Evolutionary conservation across 2,329 filamentous ascomycete species (phyloP), one percentile per base, ranked within the genome.

Genomic region (Hymenotorrendiella dingleyae): DNA sequence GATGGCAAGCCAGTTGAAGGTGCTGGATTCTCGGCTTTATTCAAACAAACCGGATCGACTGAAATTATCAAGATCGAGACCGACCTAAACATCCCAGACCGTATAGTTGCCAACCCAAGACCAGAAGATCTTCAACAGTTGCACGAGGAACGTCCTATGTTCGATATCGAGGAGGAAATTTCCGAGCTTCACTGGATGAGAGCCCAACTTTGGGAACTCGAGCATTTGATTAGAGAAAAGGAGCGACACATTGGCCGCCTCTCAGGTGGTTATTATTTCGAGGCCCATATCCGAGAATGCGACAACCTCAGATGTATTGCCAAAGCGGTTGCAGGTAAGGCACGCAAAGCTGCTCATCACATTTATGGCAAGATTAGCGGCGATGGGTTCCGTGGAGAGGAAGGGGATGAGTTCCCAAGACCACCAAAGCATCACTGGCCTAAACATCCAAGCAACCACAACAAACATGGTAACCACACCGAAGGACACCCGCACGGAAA

Each of bases 221-320:
- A 68, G 49, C 58, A 63, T 37, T 60, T 66, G 11, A 70, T 75
- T 47, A 55, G 54, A 29, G 55, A 63, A 43, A 71, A 70, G 51
- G 66, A 72, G 52, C 56, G 42, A 19, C 35, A 48, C 3, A 49
- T 60, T 19, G 39, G 36, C 5, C 37, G 58, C 4, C 61, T 64
- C 40, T 59, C 70, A 39, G 54, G 61, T 24, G 56, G 66, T 16
- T n/a, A n/a, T n/a, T 56, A 61, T 2, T 63, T 66, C 42, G 59
- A 64, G 23, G 47, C 52, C 22, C 44, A 58, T 41, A 53, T 64
- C 32, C 38, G 53, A 17, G 57, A 64, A 6, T 72, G 69, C 42
- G 62, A 64, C 36, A 66, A 59, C 45, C 41, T 72, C 30, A 67
- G 64, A 48, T 74, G 71, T 47, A 54, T 72, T 30, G 56, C 70